Evolutionary conservation across 192 early-diverging fungal genomes (phyloP), one percentile per base, ranked within the genome.

Genomic region (Irineochytrium annulatum): DNA sequence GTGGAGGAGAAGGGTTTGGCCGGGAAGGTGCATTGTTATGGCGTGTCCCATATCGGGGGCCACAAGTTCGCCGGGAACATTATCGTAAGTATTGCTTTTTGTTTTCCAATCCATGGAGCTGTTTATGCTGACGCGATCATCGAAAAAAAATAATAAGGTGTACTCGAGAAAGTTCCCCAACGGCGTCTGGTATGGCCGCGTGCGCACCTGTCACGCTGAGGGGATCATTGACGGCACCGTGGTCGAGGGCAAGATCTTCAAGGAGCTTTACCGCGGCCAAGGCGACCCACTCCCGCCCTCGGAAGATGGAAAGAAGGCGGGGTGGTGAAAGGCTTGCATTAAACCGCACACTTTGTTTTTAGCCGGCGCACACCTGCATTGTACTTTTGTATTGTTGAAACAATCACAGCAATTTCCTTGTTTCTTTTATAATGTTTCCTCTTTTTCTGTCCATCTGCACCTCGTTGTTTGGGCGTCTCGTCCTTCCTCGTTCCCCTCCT

Each of bases 51-150:
- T 59, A 34, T 57, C 35, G 62, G 72, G 13, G 84, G 85, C 3
- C 85, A 87, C 67, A 86, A 83, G 67, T 87, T 77, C 75, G 83
- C 86, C 35, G 86, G 86, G 20, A 86, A 86, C 63, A 49, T 87
- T 28, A 83, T 87, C 39, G 63, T 65, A 29, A 63, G 71, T 74
- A 26, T 34, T 39, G 1, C 17, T 20, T 3, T 17, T 11, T 27
- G 19, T 54, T 54, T 43, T 4, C 41, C 68, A 69, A 33, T 37
- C 24, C 33, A n/a, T n/a, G n/a, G 32, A 62, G 2, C 20, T 49
- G 13, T 49, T 49, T 8, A 13, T 19, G 19, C 2, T 33, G 17
- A n/a, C 13, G 48, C 2, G 39, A 29, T 29, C 26, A 2, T 53
- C n/a, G n/a, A n/a, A n/a, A n/a, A n/a, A n/a, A n/a, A n/a, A n/a